Base-by-base conservation (phyloP, 1,139 yeast genomes). In the Kurtzmaniella natalensis region DNA sequence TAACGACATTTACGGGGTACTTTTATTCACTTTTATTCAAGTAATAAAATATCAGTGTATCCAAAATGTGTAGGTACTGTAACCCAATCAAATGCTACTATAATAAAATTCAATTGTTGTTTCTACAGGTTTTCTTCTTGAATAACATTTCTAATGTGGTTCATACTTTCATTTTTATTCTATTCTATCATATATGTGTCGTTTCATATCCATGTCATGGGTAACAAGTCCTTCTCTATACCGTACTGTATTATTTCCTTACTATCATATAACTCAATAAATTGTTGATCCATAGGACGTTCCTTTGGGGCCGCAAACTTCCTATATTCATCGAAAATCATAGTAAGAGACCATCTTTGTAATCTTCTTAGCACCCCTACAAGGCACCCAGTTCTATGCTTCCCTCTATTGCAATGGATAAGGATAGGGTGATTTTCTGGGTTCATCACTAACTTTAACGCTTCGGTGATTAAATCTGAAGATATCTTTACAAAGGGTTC, bases 241-340 rank as follows among this genome's bases (percentile, higher is more conserved):
- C 89, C 88, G 45, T 63, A 69, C 27, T 67, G 50, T 19, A 68
- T 68, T 11, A 85, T 74, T 37, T 76, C 81, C 3, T 62, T 51
- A 38, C 80, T 87, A 47, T 86, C 81, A 54, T 84, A 89, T 66
- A 86, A 67, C 56, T 92, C 97, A 41, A 92, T 92, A 53, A 89
- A 83, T 53, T 92, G 96, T 55, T 88, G 95, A 59, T 92, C 98
- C 68, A 92, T 70, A 8, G 96, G 95, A 44, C 98, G 68, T 37
- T 88, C 94, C 60, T 92, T 92, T 7, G 98, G 98, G 36, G 85
- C 85, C 5, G 97, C 95, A 64, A 87, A 92, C 50, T 92, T 73
- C 39, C 97, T 66, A 58, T 92, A 92, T 53, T 92, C 98, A 49
- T 92, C 97, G 52, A 92, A 87, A 14, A 89, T 92, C 74, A 89